A percentile compares a stretch with the other conserved stretches of the same genome.
Conservation (phyloP, 768 basidiomycete genomes). For the Tylopilus intermedius region DNA sequence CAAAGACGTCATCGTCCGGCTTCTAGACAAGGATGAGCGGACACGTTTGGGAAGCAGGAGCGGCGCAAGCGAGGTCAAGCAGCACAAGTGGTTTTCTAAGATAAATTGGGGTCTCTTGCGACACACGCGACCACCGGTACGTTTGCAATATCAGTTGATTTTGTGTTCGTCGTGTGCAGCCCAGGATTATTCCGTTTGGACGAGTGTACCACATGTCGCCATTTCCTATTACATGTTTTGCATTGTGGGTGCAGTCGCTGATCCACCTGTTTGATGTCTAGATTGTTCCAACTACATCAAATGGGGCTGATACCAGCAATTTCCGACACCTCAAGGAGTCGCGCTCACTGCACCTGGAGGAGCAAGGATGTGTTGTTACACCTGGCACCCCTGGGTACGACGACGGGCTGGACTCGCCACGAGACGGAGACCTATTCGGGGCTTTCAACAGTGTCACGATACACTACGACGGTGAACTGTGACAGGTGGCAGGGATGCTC, state of each 20-base stretch:
- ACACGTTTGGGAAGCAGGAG: slow-evolving; percentile 85
- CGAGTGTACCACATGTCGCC: slow-evolving; percentile 10
- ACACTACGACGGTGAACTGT: slow-evolving; percentile 71
- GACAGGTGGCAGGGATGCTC: slow-evolving; percentile 1
- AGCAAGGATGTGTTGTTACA: slow-evolving; percentile 38
- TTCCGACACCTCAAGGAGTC: slow-evolving; percentile 91
- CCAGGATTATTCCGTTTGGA: not conserved
- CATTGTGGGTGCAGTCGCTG: slow-evolving; percentile 21
- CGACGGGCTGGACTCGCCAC: slow-evolving; percentile 40
- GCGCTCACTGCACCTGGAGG: slow-evolving; percentile 84
- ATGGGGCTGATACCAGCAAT: slow-evolving; percentile 79
- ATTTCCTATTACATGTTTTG: slow-evolving; percentile 9
- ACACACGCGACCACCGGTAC: slow-evolving; percentile 87
- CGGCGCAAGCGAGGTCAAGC: slow-evolving; percentile 97
- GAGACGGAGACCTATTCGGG: slow-evolving; percentile 69
- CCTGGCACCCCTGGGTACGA: slow-evolving; percentile 40
- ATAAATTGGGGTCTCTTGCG: slow-evolving; percentile 96
- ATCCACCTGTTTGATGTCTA: slow-evolving; percentile 33
- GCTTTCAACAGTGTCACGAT: slow-evolving; percentile 88
- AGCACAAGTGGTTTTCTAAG: slow-evolving; percentile 96
- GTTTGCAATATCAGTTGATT: slow-evolving; percentile 24
- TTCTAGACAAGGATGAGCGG: slow-evolving; percentile 90
- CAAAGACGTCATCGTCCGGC: slow-evolving; percentile 80
- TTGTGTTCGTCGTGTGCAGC: not conserved
- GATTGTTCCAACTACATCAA: slow-evolving; percentile 75